Conservation (phyloP, 305 asterid genomes). For the Fraxinus floribunda region DNA sequence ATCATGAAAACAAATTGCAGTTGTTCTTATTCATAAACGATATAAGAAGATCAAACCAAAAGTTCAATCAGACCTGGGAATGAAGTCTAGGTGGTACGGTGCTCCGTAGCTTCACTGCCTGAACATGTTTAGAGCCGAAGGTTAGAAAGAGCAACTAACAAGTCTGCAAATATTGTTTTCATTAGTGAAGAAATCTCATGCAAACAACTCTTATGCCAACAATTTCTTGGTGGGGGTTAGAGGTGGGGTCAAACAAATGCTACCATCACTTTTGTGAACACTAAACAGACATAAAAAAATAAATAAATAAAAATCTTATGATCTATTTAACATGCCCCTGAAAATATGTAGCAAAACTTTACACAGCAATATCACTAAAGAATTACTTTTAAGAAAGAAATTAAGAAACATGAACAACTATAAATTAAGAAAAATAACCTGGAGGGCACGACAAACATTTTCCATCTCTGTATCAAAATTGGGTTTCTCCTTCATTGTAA, state of each 20-base stretch:
- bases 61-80: slow-evolving; percentile 46
- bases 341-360: not conserved
- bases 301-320: not conserved
- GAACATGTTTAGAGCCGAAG: slow-evolving; percentile 10
- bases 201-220: not conserved
- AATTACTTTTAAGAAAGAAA: not conserved
- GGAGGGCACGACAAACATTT: slow-evolving; percentile 52
- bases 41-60: not conserved
- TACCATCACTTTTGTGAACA: not conserved
- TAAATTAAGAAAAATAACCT: slow-evolving; percentile 38
- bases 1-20: not conserved
- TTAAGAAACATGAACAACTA: not conserved
- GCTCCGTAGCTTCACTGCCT: slow-evolving; percentile 72
- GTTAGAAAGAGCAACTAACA: not conserved
- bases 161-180: not conserved
- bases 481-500: slow-evolving; percentile 52
- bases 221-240: not conserved
- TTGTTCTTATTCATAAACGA: not conserved
- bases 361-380: not conserved
- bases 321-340: not conserved
- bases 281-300: not conserved
- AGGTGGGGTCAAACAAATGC: not conserved
- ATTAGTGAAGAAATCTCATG: not conserved
- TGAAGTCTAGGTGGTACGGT: slow-evolving; percentile 37
- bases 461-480: slow-evolving; percentile 64